Evolutionary conservation across 1,284 basidiomycete genomes (phyloP), one percentile per base, ranked within the genome.

Genomic region (Schizophyllum commune): DNA sequence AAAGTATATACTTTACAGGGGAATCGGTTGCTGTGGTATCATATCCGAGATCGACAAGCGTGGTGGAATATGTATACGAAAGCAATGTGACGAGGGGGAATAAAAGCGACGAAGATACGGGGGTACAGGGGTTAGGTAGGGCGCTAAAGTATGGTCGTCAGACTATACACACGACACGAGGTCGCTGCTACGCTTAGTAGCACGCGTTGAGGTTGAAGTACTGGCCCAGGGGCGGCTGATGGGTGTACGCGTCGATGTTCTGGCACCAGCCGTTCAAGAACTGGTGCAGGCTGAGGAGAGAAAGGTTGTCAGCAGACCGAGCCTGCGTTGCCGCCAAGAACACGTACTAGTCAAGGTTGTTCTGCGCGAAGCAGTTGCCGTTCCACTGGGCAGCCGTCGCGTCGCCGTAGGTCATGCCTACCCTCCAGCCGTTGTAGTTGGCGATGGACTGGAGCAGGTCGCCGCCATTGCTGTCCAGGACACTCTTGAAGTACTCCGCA

Each of bases 241-340:
- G 53, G 21, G 73, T 66, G 69, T 86, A 84, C 0, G 85, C 81
- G 68, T 88, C 75, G 62, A 82, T 74, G 71, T 83, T 83, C 71
- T 84, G 84, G 63, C 84, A 69, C 89, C 90, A 94, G 33, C 91
- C 92, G 69, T 94, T 94, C 68, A 90, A 69, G 68, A 85, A 82
- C 72, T 93, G 89, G 63, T 85, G 81, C 20, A 92, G 34, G 34
- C 34, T 39, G 34, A 7, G 6, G 7, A n/a, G n/a, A n/a, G n/a
- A n/a, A n/a, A n/a, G n/a, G 34, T 39, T 7, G 34, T 39, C 34
- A 39, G 34, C 34, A 39, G 13, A 6, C 34, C 13, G 34, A 39
- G 34, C 6, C 34, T 7, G 13, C 34, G 7, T 6, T 7, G 13
- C 6, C 34, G 34, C 6, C 13, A 39, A 7, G 7, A 39, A 13